Evolutionary conservation across 257 asterid species (phyloP).

Genomic region (Nicotiana noctiflora): DNA sequence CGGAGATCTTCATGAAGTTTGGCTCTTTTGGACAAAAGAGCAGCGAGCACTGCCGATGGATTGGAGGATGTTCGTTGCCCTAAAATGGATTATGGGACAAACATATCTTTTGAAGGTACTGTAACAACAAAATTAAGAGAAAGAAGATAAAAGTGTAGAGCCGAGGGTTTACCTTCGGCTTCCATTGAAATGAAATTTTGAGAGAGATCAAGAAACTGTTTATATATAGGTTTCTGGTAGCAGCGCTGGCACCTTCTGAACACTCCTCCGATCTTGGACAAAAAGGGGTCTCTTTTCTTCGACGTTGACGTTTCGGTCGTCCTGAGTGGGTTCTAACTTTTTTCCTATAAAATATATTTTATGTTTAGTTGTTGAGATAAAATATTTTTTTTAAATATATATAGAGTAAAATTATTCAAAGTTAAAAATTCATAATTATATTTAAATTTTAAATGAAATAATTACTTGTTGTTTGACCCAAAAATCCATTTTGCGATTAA

Average conservation of each 20-base stretch:
- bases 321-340: background rate
- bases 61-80: constrained; percentile 74
- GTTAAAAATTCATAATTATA: no score
- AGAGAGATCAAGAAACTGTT: background rate
- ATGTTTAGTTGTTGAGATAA: background rate
- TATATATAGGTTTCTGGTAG: background rate
- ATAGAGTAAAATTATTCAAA: no score
- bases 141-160: background rate
- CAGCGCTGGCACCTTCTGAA: background rate
- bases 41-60: constrained; percentile 68
- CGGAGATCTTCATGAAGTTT: constrained; percentile 91
- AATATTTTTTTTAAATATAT: no score
- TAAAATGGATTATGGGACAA: constrained; percentile 16
- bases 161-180: constrained; percentile 49
- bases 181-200: constrained; percentile 37
- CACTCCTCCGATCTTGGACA: background rate
- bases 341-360: background rate
- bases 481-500: no score
- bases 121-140: background rate
- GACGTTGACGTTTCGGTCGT: constrained; percentile 5
- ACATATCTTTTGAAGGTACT: background rate
- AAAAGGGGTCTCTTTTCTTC: background rate
- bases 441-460: no score
- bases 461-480: no score
- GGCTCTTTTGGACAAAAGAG: constrained; percentile 65